A percentile compares a stretch with the other conserved stretches of the same genome.
These are phyloP conservation scores for Exidia glandulosa DNA, from an alignment of 768 basidiomycete genomes.

Conservation along the genomic window DNA sequence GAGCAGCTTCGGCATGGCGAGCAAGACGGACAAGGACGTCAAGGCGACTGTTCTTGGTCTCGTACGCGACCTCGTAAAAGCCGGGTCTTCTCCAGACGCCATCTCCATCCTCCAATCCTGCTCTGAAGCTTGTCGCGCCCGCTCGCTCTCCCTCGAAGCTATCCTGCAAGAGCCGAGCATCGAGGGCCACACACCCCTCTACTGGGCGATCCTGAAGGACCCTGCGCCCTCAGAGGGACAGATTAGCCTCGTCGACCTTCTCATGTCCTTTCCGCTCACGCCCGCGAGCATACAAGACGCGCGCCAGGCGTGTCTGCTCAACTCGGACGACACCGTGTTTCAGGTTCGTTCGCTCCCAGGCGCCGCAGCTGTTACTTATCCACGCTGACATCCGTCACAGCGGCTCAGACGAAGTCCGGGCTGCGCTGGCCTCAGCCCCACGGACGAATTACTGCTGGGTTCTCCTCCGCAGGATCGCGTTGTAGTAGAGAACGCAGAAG, in stretches of 20 bases:
- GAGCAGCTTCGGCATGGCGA: background rate
- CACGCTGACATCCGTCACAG: no score
- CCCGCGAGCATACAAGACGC: conserved; percentile 44
- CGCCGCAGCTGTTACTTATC: no score
- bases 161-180: conserved; percentile 50
- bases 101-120: conserved; percentile 49
- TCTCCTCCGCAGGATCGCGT: conserved; percentile 42
- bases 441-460: conserved; percentile 37
- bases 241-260: conserved; percentile 36
- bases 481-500: conserved; percentile 37
- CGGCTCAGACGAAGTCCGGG: conserved; percentile 40
- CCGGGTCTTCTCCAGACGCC: conserved; percentile 14
- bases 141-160: conserved; percentile 38
- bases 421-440: conserved; percentile 39
- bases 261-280: conserved; percentile 39
- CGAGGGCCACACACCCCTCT: conserved; percentile 54
- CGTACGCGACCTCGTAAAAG: conserved; percentile 36
- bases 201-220: conserved; percentile 63
- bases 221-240: conserved; percentile 17
- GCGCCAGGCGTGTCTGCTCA: conserved; percentile 53
- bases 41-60: conserved; percentile 41
- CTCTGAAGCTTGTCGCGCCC: conserved; percentile 42
- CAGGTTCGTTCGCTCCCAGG: no score
- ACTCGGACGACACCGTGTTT: conserved; percentile 50
- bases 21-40: conserved; percentile 31